Conservation (phyloP, 805 yeast genomes). For the Cyberlindnera suaveolens region DNA sequence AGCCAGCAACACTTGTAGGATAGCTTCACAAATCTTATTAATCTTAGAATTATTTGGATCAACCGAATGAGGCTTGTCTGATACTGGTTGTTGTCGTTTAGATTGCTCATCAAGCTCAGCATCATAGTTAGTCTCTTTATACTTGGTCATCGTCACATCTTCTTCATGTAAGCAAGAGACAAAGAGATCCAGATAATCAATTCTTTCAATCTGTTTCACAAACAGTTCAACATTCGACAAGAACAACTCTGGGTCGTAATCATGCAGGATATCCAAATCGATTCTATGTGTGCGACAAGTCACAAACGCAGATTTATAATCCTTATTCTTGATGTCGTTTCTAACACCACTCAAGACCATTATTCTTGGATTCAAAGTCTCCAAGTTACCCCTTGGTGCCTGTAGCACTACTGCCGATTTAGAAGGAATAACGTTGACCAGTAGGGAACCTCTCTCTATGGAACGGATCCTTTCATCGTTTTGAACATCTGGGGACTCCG, state of each 20-base stretch:
- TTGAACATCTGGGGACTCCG: constrained; percentile 30
- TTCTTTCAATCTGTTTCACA: constrained; percentile 60
- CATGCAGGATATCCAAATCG: constrained; percentile 84
- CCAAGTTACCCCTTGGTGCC: constrained; percentile 95
- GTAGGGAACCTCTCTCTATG: constrained; percentile 86
- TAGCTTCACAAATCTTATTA: constrained; percentile 68
- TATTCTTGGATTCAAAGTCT: constrained; percentile 88
- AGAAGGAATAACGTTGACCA: constrained; percentile 77
- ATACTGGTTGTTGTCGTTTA: constrained; percentile 28
- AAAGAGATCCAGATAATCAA: constrained; percentile 80
- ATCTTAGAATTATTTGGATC: constrained; percentile 49
- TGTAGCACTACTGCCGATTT: constrained; percentile 79
- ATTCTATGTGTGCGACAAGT: constrained; percentile 89
- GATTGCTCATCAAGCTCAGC: constrained; percentile 26
- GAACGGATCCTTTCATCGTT: constrained; percentile 81
- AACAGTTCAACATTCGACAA: constrained; percentile 56
- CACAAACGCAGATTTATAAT: constrained; percentile 69
- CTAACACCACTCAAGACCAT: constrained; percentile 86
- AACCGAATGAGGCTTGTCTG: constrained; percentile 27
- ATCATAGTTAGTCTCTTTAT: constrained; percentile 57
- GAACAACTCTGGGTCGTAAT: constrained; percentile 72
- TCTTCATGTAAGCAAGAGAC: constrained; percentile 82
- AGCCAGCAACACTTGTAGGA: constrained; percentile 48
- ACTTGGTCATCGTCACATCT: constrained; percentile 77
- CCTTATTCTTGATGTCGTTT: constrained; percentile 46